phyloP scores from a whole-genome alignment of 441 rosid genomes.

The Erodium texanum region DNA sequence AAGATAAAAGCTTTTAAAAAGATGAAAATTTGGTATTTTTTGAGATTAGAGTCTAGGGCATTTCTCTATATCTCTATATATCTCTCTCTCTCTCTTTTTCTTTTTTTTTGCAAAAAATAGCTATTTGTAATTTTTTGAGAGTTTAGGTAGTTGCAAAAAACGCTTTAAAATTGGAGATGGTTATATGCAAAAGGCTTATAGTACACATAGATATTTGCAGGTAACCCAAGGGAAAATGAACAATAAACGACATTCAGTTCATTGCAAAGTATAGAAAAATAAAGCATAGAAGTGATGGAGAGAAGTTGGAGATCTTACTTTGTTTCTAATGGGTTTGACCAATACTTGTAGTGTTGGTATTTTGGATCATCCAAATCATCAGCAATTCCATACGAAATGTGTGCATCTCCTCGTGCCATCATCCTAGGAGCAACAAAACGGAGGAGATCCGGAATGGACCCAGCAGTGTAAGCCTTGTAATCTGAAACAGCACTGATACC shows the following conservation, averaged over 20 bases:
- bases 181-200: no score
- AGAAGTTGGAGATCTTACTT: slow-evolving; percentile 38
- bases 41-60: no score
- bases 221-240: background rate
- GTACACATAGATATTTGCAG: no score
- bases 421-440: slow-evolving; percentile 83
- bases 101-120: no score
- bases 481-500: slow-evolving; percentile 80
- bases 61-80: no score
- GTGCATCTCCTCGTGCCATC: slow-evolving; percentile 85
- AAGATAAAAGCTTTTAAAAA: no score
- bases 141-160: no score
- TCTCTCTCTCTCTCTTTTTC: no score
- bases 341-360: slow-evolving; percentile 65
- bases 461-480: slow-evolving; percentile 69
- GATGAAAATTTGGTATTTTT: no score
- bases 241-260: background rate
- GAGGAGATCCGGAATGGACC: slow-evolving; percentile 53
- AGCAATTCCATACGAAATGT: slow-evolving; percentile 89
- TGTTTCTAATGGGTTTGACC: slow-evolving; percentile 96
- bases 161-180: no score
- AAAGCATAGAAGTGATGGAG: background rate
- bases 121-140: no score
- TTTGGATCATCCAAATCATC: slow-evolving; percentile 84
- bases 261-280: background rate